Base-by-base conservation (phyloP, 2,329 filamentous ascomycete genomes). In the Zymoseptoria brevis region DNA sequence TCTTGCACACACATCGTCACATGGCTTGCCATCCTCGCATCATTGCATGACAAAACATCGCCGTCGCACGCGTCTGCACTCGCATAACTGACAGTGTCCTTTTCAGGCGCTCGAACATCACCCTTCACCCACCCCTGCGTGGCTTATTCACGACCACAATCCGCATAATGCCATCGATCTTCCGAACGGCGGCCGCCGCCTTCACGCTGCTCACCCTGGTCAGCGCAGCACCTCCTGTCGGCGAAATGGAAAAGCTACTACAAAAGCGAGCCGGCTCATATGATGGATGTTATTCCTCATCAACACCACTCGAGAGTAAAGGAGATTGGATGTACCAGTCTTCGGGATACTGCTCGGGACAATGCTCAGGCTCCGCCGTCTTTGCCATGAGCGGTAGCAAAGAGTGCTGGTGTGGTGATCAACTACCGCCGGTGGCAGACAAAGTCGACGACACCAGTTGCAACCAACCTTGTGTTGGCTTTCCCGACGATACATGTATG, bases 321-420 rank as follows among this genome's bases (percentile, higher is more conserved):
- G 81, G 79, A 26, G 59, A 69, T 16, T 82, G 77, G 60, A 75
- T 71, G 19, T 86, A 77, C 66, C 82, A 84, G 66, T 81, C 79
- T 63, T 73, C 74, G 26, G 83, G 83, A 59, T 79, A 80, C 64
- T 87, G 84, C 66, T 66, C 73, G 22, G 30, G 53, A 53, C 71
- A 76, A 64, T 87, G 84, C 70, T 66, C 76, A 22, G 67, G 74
- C 3, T 78, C 80, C 35, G 65, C 79, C 1, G 87, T 90, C 6
- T 84, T 86, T 68, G 90, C 80, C 30, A 75, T 89, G 50, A 83
- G 80, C 6, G 79, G 80, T n/a, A 82, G 82, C n/a, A 77, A 80
- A 19, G 75, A 83, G 63, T 96, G 91, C 75, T 89, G 79, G 69
- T 96, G 91, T 69, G 91, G 90, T 60, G 76, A 83, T 63, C 74